A percentile compares a stretch with the other conserved stretches of the same genome.
Evolutionary conservation across 2,329 filamentous ascomycete species (phyloP).

Genomic region (Diaporthe batatas): DNA sequence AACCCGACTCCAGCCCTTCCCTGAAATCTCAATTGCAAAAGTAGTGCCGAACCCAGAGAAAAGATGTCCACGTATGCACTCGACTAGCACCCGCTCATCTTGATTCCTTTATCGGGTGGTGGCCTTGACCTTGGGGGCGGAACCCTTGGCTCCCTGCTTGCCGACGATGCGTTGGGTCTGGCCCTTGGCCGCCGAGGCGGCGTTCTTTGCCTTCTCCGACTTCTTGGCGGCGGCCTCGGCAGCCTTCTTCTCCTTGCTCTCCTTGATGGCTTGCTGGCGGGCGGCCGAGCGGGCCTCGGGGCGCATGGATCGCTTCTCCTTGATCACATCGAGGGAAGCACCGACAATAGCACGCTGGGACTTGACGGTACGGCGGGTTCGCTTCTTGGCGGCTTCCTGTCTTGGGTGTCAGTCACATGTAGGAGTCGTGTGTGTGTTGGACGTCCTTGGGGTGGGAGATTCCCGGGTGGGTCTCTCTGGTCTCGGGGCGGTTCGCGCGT

Average conservation of each 20-base stretch:
- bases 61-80: constrained; percentile 36
- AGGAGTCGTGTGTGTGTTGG: background rate
- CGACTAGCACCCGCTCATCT: constrained; percentile 40
- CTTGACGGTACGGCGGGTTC: constrained; percentile 98
- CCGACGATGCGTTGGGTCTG: constrained; percentile 84
- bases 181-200: constrained; percentile 80
- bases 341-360: constrained; percentile 98
- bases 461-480: constrained; percentile 20
- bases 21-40: constrained; percentile 41
- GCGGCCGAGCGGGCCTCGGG: constrained; percentile 95
- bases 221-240: constrained; percentile 93
- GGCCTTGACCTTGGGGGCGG: constrained; percentile 85
- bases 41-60: constrained; percentile 31
- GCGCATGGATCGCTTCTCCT: constrained; percentile 95
- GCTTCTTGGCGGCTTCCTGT: constrained; percentile 99
- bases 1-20: constrained; percentile 44
- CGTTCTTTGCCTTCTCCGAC: constrained; percentile 98
- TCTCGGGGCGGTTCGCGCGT: constrained; percentile 11
- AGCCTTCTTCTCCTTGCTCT: constrained; percentile 98
- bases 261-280: constrained; percentile 91
- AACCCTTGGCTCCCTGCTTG: constrained; percentile 98
- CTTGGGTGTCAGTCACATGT: constrained; percentile 55
- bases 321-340: constrained; percentile 99
- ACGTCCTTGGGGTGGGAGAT: constrained; percentile 8
- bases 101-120: constrained; percentile 79